Evolutionary conservation across 164 flowering plant species (phyloP).

Genomic region (Tetracentron sinense): DNA sequence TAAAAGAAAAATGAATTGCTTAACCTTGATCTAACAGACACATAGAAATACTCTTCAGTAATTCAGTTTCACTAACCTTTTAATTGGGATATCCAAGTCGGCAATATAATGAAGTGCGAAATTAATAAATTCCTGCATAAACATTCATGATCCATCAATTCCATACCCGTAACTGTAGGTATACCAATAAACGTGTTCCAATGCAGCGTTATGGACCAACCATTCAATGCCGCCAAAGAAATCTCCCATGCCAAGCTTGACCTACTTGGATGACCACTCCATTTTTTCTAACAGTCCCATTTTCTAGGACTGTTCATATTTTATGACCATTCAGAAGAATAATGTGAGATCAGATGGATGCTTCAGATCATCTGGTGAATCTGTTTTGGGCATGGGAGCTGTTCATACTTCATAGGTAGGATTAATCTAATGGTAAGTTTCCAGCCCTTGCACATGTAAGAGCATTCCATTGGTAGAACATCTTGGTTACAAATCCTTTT

Average conservation of each 20-base stretch:
- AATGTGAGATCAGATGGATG: neutral
- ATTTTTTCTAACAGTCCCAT: no score
- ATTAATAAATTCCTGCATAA: slow-evolving; percentile 82
- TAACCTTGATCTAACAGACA: neutral
- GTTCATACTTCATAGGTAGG: neutral
- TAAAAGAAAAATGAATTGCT: neutral
- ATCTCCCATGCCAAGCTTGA: neutral
- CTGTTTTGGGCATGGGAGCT: neutral
- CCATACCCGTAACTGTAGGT: neutral
- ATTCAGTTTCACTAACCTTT: slow-evolving; percentile 70
- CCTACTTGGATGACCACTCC: neutral
- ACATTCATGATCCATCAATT: slow-evolving; percentile 2
- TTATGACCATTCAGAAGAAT: no score
- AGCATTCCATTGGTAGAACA: neutral
- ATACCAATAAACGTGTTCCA: neutral
- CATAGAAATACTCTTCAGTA: neutral
- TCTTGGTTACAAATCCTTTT: neutral
- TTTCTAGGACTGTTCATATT: no score
- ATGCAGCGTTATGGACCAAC: neutral
- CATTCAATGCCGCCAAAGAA: neutral
- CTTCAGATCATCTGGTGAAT: neutral
- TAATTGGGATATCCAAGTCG: slow-evolving; percentile 97
- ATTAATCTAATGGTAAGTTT: neutral
- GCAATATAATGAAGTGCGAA: slow-evolving; percentile 95
- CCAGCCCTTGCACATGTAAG: neutral